A percentile compares a stretch with the other conserved stretches of the same genome.
These are phyloP conservation scores for Cladosporium sp. DNA, from an alignment of 2,329 filamentous ascomycete genomes.

Conservation along the genomic window DNA sequence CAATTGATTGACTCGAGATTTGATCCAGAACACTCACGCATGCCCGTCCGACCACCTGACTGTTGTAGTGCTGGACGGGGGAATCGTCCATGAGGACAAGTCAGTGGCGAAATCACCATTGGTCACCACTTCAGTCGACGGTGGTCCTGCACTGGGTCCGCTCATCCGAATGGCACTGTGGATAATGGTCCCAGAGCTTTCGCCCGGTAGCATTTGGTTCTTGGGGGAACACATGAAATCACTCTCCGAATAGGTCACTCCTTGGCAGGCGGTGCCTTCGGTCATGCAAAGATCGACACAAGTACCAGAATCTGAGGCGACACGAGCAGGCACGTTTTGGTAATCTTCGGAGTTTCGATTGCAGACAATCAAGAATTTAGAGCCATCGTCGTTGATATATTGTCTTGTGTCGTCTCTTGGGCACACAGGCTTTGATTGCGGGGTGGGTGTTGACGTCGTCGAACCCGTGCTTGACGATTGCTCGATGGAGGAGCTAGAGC, in stretches of 20 bases:
- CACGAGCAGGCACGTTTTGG: background rate
- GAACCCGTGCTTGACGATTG: background rate
- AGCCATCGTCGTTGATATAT: constrained; percentile 1
- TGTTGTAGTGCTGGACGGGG: background rate
- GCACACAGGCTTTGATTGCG: background rate
- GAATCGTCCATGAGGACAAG: background rate
- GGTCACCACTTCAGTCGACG: background rate
- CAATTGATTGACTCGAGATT: background rate
- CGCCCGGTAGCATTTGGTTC: background rate
- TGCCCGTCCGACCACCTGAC: background rate
- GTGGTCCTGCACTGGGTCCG: background rate
- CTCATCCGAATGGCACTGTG: constrained; percentile 3
- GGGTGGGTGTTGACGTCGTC: background rate
- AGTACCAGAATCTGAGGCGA: background rate
- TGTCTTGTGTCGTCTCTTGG: background rate
- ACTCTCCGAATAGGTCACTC: background rate
- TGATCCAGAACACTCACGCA: background rate
- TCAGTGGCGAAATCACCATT: background rate
- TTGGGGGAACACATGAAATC: background rate
- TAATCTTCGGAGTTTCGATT: background rate
- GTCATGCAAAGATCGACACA: background rate
- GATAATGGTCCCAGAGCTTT: background rate
- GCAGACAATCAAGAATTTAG: background rate
- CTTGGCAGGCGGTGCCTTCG: background rate
- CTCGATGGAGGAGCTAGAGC: constrained; percentile 1